Conservation (phyloP, 23 red algal species). For the Gracilaria gracilis region DNA sequence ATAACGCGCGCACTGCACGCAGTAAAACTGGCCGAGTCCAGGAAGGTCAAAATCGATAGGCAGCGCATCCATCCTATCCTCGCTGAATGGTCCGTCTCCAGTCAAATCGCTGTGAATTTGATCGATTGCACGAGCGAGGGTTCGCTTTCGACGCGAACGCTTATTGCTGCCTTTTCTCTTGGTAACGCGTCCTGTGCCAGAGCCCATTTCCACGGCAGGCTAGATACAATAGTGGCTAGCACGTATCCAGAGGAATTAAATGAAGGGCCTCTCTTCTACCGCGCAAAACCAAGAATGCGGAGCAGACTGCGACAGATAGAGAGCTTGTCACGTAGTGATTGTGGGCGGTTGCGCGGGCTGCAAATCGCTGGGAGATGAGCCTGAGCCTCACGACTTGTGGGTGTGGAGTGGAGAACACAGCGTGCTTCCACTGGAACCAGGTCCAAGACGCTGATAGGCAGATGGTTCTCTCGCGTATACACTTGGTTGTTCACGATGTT, state of each 20-base stretch:
- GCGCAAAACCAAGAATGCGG: too few species aligned
- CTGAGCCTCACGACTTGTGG: background rate
- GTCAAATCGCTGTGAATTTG: slow-evolving; percentile 77
- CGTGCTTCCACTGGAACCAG: too few species aligned
- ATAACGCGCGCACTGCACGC: slow-evolving; percentile 87
- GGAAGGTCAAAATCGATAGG: slow-evolving; percentile 86
- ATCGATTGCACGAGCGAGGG: slow-evolving; percentile 61
- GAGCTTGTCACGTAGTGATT: background rate
- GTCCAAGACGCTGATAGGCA: too few species aligned
- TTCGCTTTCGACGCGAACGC: slow-evolving; percentile 69
- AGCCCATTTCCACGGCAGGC: slow-evolving; percentile 38
- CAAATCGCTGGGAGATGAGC: background rate
- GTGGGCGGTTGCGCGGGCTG: background rate
- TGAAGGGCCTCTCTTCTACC: too few species aligned
- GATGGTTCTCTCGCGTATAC: too few species aligned
- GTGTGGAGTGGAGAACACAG: background rate
- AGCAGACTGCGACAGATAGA: background rate
- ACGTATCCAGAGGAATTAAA: background rate
- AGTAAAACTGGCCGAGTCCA: slow-evolving; percentile 93
- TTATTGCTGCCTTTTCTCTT: slow-evolving; percentile 85
- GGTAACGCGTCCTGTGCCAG: slow-evolving; percentile 75
- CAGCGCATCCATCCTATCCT: slow-evolving; percentile 27
- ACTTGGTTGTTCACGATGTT: too few species aligned
- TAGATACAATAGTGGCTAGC: too few species aligned
- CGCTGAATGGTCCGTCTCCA: slow-evolving; percentile 45